These are phyloP conservation scores for Stenocarpella maydis DNA, from an alignment of 2,329 filamentous ascomycete genomes.

Conservation along the genomic window DNA sequence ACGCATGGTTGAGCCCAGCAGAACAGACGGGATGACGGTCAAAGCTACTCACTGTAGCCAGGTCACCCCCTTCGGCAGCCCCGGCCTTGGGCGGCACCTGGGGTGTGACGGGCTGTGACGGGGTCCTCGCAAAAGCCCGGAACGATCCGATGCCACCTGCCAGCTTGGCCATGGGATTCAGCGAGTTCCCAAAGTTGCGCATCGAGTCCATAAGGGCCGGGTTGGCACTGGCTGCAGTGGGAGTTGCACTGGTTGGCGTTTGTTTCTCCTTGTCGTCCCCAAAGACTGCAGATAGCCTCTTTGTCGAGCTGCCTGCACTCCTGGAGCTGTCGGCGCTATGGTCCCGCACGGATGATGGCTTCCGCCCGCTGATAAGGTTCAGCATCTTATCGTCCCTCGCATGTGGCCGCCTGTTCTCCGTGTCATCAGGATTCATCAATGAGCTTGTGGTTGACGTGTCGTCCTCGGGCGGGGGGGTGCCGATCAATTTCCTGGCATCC, in stretches of 20 bases:
- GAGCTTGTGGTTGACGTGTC: conserved; percentile 67
- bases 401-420: conserved; percentile 45
- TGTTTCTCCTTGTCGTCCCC: conserved; percentile 51
- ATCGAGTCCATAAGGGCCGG: conserved; percentile 81
- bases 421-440: conserved; percentile 48
- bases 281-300: conserved; percentile 54
- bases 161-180: conserved; percentile 85
- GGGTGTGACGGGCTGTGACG: conserved; percentile 50
- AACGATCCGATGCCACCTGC: conserved; percentile 72
- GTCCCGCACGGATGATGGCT: conserved; percentile 62
- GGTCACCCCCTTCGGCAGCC: conserved; percentile 59
- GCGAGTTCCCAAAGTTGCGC: conserved; percentile 78
- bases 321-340: conserved; percentile 77
- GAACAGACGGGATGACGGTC: too few relatives aligned
- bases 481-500: conserved; percentile 89
- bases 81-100: conserved; percentile 48
- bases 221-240: conserved; percentile 48
- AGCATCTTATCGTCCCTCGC: conserved; percentile 71
- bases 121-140: conserved; percentile 74
- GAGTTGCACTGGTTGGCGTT: conserved; percentile 39
- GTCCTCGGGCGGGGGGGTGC: conserved; percentile 71
- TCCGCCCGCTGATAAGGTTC: conserved; percentile 74
- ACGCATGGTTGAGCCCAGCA: not conserved
- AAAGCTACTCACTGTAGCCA: conserved; percentile 60
- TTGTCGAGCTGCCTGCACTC: conserved; percentile 69